Evolutionary conservation across 139 green algal species (phyloP).

Genomic region (Edaphochlamys debaryana): DNA sequence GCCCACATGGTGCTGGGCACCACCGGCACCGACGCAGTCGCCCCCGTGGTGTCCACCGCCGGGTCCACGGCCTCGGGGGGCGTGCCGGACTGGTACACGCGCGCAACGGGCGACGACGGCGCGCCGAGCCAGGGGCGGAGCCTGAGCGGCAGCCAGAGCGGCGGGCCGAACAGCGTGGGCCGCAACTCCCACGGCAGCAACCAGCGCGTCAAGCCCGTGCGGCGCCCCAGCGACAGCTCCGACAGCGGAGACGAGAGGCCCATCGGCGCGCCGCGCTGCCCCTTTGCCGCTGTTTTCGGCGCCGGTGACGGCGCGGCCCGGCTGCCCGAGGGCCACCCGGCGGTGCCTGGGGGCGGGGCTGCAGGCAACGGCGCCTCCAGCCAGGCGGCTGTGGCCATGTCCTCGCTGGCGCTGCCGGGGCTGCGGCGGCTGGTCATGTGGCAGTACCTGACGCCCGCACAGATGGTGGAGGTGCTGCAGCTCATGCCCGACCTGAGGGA

Average conservation of each 20-base stretch:
- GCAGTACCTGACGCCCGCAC: neutral
- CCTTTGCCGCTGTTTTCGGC: neutral
- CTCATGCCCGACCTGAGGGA: constrained; percentile 10
- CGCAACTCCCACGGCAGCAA: no score
- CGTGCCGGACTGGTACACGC: constrained; percentile 36
- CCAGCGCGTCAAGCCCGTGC: no score
- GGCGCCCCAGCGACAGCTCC: neutral
- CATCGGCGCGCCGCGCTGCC: neutral
- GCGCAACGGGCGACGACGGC: constrained; percentile 1
- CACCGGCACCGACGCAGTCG: no score
- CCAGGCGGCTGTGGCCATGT: neutral
- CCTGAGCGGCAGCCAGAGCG: neutral
- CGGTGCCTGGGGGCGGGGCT: no score
- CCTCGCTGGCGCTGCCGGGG: neutral
- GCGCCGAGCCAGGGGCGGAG: neutral
- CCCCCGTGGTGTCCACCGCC: no score
- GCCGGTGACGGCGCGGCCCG: neutral
- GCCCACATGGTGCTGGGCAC: no score
- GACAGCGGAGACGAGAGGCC: neutral
- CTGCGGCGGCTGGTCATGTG: constrained; percentile 11
- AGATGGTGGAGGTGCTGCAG: constrained; percentile 17
- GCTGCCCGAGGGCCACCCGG: neutral
- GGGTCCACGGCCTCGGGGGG: no score
- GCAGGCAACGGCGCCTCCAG: no score
- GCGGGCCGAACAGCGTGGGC: neutral